phyloP scores from a whole-genome alignment of 352 stramenopile species.

The Elongisporangium anandrum region DNA sequence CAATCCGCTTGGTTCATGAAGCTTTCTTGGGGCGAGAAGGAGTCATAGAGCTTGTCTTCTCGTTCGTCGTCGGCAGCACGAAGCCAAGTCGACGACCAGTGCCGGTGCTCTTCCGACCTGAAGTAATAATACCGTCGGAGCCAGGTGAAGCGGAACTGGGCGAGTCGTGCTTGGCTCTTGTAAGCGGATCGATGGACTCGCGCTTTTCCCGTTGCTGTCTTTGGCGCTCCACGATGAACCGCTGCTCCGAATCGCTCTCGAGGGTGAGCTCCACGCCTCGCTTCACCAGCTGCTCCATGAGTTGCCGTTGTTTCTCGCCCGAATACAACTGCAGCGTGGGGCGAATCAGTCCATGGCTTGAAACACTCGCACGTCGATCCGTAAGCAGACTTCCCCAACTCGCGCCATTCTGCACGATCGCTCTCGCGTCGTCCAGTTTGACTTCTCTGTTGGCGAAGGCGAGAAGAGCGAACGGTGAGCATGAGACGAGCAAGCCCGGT shows the following conservation, averaged over 20 bases:
- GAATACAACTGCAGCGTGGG: conserved; percentile 44
- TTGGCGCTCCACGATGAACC: conserved; percentile 42
- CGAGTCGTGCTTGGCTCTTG: neutral
- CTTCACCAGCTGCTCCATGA: conserved; percentile 59
- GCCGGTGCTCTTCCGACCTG: neutral
- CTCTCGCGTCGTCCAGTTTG: conserved; percentile 60
- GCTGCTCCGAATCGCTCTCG: conserved; percentile 58
- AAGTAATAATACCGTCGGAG: too few species aligned
- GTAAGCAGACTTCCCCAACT: conserved; percentile 26
- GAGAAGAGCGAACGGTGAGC: neutral
- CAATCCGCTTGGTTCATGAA: too few species aligned
- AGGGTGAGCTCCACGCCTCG: conserved; percentile 63
- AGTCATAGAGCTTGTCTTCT: neutral
- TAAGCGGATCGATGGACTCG: conserved; percentile 7
- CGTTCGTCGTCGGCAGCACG: conserved; percentile 3
- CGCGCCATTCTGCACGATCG: conserved; percentile 59
- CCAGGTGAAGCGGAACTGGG: too few species aligned
- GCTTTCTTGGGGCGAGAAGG: conserved; percentile 3
- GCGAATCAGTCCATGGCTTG: conserved; percentile 5
- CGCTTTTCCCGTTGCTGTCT: conserved; percentile 20
- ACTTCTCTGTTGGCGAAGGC: conserved; percentile 27
- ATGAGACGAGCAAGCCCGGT: neutral
- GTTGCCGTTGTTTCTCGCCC: conserved; percentile 12
- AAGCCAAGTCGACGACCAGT: conserved; percentile 2
- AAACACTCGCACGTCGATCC: conserved; percentile 8